Conservation (phyloP, 345 rosid species). For the Erucastrum elatum region DNA sequence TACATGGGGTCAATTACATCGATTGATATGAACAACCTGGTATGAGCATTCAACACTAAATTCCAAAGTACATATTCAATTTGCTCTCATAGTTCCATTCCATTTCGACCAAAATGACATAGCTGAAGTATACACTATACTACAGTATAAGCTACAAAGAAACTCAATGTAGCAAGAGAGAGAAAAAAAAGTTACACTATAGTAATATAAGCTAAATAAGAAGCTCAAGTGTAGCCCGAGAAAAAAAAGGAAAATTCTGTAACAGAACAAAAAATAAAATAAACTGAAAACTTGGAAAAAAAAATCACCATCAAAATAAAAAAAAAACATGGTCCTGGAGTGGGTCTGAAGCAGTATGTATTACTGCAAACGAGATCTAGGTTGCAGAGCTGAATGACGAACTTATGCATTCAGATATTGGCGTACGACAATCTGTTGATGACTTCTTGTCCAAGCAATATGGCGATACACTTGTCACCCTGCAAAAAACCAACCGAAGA, state of each 20-base stretch:
- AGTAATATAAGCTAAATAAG: constrained; percentile 28
- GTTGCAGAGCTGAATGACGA: constrained; percentile 43
- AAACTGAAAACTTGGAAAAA: not conserved
- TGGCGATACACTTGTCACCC: constrained; percentile 51
- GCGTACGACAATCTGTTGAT: constrained; percentile 35
- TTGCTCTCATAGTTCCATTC: constrained; percentile 22
- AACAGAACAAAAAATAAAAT: not conserved
- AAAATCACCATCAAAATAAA: not conserved
- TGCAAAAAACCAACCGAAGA: constrained; percentile 19
- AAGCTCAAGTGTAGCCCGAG: constrained; percentile 16
- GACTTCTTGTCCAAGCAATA: constrained; percentile 44
- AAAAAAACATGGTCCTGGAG: constrained; percentile 1
- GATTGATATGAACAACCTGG: not conserved
- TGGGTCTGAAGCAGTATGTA: constrained; percentile 2
- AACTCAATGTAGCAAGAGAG: constrained; percentile 21
- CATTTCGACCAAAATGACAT: constrained; percentile 28
- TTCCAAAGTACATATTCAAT: constrained; percentile 6
- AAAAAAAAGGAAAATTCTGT: not conserved
- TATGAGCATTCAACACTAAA: not conserved
- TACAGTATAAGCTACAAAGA: constrained; percentile 31
- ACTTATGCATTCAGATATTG: constrained; percentile 36
- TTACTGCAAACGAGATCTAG: constrained; percentile 32
- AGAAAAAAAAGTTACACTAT: constrained; percentile 10
- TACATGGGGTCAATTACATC: not conserved
- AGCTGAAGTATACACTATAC: constrained; percentile 30